Evolutionary conservation across 257 asterid species (phyloP).

Genomic region (Asclepias syriaca): DNA sequence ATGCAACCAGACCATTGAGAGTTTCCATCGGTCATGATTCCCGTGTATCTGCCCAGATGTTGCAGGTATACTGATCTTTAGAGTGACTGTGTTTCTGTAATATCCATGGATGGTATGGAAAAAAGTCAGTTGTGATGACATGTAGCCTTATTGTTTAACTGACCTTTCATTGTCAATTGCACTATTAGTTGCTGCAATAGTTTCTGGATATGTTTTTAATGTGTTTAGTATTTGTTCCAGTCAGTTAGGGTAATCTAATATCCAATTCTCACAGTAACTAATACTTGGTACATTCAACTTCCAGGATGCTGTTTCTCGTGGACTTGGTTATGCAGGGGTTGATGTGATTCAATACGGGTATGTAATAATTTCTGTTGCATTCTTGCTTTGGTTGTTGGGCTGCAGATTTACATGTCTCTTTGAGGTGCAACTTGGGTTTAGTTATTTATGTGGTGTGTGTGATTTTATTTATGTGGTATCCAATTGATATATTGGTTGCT

Average conservation of each 20-base stretch:
- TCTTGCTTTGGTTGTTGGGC: slow-evolving; percentile 4
- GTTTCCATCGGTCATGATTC: slow-evolving; percentile 96
- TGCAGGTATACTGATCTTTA: slow-evolving; percentile 50
- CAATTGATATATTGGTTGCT: not conserved
- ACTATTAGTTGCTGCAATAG: not conserved
- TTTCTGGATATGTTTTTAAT: not conserved
- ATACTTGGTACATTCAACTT: slow-evolving; percentile 17
- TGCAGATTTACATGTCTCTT: not conserved
- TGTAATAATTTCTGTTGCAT: slow-evolving; percentile 24
- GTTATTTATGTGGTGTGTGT: not conserved
- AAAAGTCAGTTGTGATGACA: not conserved
- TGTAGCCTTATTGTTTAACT: not conserved
- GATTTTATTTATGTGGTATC: not conserved
- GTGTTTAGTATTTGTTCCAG: not conserved
- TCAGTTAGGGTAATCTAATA: not conserved
- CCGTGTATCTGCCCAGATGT: slow-evolving; percentile 79
- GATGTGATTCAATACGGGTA: slow-evolving; percentile 89
- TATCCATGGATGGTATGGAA: not conserved
- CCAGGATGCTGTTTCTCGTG: slow-evolving; percentile 95
- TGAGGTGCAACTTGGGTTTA: not conserved
- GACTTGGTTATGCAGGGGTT: slow-evolving; percentile 73
- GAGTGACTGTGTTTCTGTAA: not conserved
- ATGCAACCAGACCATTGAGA: slow-evolving; percentile 54
- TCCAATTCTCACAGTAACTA: slow-evolving; percentile 13
- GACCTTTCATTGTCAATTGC: not conserved